phyloP scores from a whole-genome alignment of 805 yeast species.

The Kurtzmaniella cleridarum region DNA sequence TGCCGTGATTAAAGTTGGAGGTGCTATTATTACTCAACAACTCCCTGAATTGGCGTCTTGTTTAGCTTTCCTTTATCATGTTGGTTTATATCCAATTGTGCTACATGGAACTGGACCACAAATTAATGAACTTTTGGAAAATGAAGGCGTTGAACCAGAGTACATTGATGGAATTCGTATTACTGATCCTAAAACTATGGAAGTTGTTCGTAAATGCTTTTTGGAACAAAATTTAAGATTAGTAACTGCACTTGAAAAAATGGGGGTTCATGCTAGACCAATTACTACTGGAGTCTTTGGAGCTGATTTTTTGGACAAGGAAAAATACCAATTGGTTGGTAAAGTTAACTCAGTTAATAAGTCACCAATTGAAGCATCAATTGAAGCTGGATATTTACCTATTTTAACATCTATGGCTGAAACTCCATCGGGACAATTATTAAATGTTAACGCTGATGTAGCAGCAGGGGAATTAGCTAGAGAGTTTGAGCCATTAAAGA shows the following conservation, averaged over 20 bases:
- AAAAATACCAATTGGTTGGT: conserved; percentile 90
- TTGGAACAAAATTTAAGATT: conserved; percentile 90
- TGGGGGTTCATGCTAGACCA: conserved; percentile 98
- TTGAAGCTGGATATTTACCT: conserved; percentile 94
- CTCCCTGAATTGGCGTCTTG: conserved; percentile 91
- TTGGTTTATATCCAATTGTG: conserved; percentile 94
- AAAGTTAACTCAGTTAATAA: conserved; percentile 81
- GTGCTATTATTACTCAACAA: conserved; percentile 96
- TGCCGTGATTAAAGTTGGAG: conserved; percentile 98
- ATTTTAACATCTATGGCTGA: conserved; percentile 95
- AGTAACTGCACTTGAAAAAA: conserved; percentile 90
- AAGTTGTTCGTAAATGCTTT: conserved; percentile 92
- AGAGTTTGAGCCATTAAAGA: conserved; percentile 93
- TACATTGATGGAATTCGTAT: conserved; percentile 95
- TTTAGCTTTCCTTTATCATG: conserved; percentile 92
- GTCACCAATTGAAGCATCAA: conserved; percentile 85
- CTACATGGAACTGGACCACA: conserved; percentile 99
- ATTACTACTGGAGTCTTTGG: conserved; percentile 96
- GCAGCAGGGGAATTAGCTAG: conserved; percentile 98
- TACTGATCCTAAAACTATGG: conserved; percentile 92
- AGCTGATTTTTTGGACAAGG: conserved; percentile 87
- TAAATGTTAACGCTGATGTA: conserved; percentile 97
- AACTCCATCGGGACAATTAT: conserved; percentile 92
- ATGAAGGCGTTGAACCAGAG: conserved; percentile 92
- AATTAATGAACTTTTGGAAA: conserved; percentile 88